phyloP scores from a whole-genome alignment of 139 green algal genomes.

The Coccomyxa sp. region DNA sequence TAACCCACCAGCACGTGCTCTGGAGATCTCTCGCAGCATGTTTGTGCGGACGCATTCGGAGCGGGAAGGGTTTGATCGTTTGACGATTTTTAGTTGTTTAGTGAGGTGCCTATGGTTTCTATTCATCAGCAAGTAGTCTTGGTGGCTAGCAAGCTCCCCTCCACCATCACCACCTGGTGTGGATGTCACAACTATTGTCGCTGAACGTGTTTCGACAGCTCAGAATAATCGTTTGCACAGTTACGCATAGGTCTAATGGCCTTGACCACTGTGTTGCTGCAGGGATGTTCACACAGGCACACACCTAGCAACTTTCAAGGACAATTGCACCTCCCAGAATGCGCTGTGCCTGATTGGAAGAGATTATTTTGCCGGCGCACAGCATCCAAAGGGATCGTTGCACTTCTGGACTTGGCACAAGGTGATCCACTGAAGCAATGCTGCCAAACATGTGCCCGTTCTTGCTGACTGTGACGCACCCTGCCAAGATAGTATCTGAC shows the following conservation, averaged over 20 bases:
- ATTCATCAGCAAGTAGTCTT: background rate
- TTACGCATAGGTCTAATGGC: background rate
- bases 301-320: conserved; percentile 57
- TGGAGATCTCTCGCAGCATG: too few relatives aligned
- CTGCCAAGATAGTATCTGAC: background rate
- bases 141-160: background rate
- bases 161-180: too few relatives aligned
- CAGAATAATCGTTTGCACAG: background rate
- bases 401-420: conserved; percentile 81
- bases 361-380: conserved; percentile 66
- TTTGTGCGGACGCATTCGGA: too few relatives aligned
- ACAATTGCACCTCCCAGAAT: conserved; percentile 36
- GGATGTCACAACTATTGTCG: too few relatives aligned
- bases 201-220: too few relatives aligned
- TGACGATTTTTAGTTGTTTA: too few relatives aligned
- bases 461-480: background rate
- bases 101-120: background rate
- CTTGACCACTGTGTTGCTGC: background rate
- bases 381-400: conserved; percentile 53
- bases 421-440: conserved; percentile 24
- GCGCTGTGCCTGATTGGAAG: conserved; percentile 48
- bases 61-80: too few relatives aligned
- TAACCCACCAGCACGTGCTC: too few relatives aligned
- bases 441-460: background rate
- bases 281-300: conserved; percentile 73